Conservation (phyloP, 2,329 filamentous ascomycete genomes). For the Nothophaeocryptopus gaeumannii region DNA sequence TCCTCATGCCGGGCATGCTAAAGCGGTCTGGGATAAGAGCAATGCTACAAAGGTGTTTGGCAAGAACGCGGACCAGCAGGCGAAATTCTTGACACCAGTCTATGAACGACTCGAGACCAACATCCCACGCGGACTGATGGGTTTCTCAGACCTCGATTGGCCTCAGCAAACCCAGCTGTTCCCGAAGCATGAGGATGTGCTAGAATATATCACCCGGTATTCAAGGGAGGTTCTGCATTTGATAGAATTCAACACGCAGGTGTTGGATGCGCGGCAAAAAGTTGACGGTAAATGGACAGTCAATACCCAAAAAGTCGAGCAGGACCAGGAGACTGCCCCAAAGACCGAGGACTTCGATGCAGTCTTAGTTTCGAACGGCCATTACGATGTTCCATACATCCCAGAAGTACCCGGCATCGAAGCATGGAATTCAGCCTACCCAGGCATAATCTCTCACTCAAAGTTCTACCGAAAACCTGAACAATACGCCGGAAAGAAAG, state of each 20-base stretch:
- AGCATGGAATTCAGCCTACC: constrained; percentile 41
- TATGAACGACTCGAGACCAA: constrained; percentile 84
- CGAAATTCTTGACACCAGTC: constrained; percentile 75
- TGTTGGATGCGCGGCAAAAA: constrained; percentile 55
- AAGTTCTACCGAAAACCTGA: constrained; percentile 73
- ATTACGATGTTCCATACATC: constrained; percentile 48
- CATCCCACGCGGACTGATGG: constrained; percentile 78
- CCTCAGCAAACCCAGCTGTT: constrained; percentile 64
- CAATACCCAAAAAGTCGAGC: constrained; percentile 39
- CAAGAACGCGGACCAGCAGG: constrained; percentile 35
- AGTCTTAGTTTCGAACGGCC: constrained; percentile 48
- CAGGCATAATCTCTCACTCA: constrained; percentile 52
- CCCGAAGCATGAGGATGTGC: constrained; percentile 67
- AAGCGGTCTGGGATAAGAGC: constrained; percentile 53
- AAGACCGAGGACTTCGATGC: constrained; percentile 52
- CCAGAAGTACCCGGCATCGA: constrained; percentile 42
- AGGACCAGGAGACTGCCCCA: constrained; percentile 28
- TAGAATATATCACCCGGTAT: constrained; percentile 71
- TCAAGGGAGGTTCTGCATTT: constrained; percentile 64
- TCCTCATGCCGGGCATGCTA: constrained; percentile 59
- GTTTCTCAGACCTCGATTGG: constrained; percentile 62
- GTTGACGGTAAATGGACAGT: constrained; percentile 56
- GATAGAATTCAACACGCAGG: constrained; percentile 68
- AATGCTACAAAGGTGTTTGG: constrained; percentile 12
- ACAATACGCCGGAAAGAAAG: constrained; percentile 64